These are phyloP conservation scores for Suillus cothurnatus DNA, from an alignment of 768 basidiomycete genomes.

Conservation along the genomic window DNA sequence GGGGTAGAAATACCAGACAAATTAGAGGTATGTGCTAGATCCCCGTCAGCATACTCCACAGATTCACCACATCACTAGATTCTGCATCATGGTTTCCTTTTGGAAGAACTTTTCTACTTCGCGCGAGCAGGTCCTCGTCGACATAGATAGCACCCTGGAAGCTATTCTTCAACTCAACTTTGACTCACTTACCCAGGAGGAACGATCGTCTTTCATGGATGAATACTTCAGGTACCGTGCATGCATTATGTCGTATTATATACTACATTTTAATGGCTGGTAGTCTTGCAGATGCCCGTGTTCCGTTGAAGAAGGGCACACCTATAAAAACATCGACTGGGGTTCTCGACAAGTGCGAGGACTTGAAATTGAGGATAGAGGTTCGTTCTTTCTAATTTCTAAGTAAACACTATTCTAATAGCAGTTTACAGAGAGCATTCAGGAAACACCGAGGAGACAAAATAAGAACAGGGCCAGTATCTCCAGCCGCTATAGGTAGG, in stretches of 20 bases:
- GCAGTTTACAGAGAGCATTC: background rate
- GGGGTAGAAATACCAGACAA: background rate
- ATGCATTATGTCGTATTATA: background rate
- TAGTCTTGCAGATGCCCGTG: background rate
- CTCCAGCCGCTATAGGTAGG: background rate
- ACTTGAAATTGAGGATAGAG: background rate
- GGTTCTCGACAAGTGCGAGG: background rate
- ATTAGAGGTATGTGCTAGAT: background rate
- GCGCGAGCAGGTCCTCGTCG: background rate
- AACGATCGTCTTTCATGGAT: background rate
- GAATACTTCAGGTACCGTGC: background rate
- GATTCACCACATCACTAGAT: background rate
- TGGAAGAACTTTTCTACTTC: background rate
- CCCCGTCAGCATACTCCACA: background rate
- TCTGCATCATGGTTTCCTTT: background rate
- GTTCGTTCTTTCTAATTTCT: background rate
- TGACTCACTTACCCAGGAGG: background rate
- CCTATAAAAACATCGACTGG: background rate
- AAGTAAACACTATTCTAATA: background rate
- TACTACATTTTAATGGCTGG: background rate
- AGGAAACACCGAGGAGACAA: background rate
- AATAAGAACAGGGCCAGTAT: background rate
- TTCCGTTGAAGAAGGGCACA: background rate
- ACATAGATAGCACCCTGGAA: background rate
- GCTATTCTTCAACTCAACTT: background rate